Percentiles rank a stretch among this genome's conserved stretches.
Conservation (phyloP, 306 rosid genomes). For the Fagus sylvatica region DNA sequence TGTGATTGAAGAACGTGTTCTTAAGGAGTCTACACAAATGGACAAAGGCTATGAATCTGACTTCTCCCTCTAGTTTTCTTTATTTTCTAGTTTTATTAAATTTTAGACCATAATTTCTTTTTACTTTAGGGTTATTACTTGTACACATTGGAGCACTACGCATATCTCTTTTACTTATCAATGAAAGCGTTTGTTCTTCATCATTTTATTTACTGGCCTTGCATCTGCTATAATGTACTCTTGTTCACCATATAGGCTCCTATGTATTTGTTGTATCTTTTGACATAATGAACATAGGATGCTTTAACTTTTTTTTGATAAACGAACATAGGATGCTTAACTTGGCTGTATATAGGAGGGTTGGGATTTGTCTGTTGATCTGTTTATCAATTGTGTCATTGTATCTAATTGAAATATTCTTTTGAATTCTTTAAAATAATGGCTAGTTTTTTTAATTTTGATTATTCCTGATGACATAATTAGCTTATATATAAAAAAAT, state of each 20-base stretch:
- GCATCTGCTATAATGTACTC: background rate
- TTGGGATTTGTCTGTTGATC: background rate
- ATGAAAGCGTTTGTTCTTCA: too few species aligned
- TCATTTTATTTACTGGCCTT: background rate
- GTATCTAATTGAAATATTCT: background rate
- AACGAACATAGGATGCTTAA: background rate
- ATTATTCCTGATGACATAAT: background rate
- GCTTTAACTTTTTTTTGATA: background rate
- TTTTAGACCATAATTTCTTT: too few species aligned
- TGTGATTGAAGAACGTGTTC: too few species aligned
- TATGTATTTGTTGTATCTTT: background rate
- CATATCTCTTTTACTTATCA: too few species aligned
- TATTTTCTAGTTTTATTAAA: too few species aligned
- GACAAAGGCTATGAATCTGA: too few species aligned
- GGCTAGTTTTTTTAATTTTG: background rate
- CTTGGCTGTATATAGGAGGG: background rate
- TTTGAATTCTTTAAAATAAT: background rate
- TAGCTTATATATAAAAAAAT: too few species aligned
- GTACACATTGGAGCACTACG: too few species aligned
- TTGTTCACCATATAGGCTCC: background rate
- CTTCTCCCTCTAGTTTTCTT: too few species aligned
- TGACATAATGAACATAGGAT: background rate
- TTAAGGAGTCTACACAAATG: too few species aligned
- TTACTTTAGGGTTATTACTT: too few species aligned
- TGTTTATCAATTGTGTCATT: background rate